Evolutionary conservation across 805 yeast species (phyloP).

Genomic region (Ascoidea asiatica): DNA sequence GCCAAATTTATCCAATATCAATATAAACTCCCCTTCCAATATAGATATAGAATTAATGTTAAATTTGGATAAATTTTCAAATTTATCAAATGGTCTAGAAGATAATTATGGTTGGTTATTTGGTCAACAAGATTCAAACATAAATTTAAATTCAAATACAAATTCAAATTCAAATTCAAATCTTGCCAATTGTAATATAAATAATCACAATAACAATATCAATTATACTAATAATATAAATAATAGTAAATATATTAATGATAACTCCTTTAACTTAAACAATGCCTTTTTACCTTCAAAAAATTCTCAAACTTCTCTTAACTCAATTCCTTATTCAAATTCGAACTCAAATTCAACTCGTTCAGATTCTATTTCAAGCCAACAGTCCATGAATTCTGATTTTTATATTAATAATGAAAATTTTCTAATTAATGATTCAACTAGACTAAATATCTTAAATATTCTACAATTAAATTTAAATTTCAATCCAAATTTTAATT

Average conservation of each 20-base stretch:
- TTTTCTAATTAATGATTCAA: neutral
- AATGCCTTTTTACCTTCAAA: too few species aligned
- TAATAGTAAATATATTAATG: neutral
- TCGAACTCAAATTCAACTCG: neutral
- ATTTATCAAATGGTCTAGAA: conserved; percentile 11
- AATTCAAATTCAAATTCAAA: too few species aligned
- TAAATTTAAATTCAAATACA: too few species aligned
- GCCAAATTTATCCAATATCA: too few species aligned
- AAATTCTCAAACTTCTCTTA: too few species aligned
- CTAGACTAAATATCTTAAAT: conserved; percentile 2
- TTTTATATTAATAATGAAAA: neutral
- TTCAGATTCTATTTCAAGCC: neutral
- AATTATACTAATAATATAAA: too few species aligned
- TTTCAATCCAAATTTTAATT: neutral
- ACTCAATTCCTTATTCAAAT: too few species aligned
- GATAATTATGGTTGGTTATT: conserved; percentile 16
- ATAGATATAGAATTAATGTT: conserved; percentile 1
- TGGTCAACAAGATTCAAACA: too few species aligned
- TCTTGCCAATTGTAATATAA: neutral
- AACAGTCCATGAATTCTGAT: neutral
- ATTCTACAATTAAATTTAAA: neutral
- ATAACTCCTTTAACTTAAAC: too few species aligned
- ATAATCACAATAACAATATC: neutral
- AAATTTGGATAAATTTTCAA: conserved; percentile 8
- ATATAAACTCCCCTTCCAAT: too few species aligned